phyloP scores from a whole-genome alignment of 164 flowering plant species.

The Echeveria elegans region DNA sequence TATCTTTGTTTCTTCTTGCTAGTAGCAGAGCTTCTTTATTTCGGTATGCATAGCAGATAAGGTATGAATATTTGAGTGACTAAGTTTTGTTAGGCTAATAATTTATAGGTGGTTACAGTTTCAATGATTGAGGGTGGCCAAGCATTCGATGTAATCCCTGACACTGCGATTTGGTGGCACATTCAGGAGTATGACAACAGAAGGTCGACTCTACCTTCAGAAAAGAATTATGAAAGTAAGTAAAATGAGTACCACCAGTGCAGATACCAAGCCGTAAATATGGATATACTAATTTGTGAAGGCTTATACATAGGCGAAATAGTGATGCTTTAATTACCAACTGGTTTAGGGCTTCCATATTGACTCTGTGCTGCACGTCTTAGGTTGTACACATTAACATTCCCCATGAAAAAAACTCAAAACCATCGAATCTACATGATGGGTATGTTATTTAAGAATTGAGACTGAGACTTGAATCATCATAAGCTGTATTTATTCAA shows the following conservation, averaged over 20 bases:
- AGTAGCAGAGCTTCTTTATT: not conserved
- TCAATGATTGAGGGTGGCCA: conserved; percentile 40
- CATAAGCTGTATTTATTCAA: not conserved
- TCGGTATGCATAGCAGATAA: not conserved
- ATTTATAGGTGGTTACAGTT: conserved; percentile 52
- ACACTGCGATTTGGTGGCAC: conserved; percentile 63
- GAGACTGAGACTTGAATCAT: no score
- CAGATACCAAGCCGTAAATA: no score
- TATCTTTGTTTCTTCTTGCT: no score
- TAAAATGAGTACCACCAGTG: no score
- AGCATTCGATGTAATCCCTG: conserved; percentile 54
- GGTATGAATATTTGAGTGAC: not conserved
- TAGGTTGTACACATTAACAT: no score
- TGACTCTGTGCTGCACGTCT: no score
- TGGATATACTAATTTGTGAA: not conserved
- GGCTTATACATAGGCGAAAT: not conserved
- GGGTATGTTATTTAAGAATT: no score
- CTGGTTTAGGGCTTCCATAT: no score
- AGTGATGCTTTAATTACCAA: not conserved
- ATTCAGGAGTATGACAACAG: conserved; percentile 43
- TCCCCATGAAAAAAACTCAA: no score
- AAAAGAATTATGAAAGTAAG: conserved; percentile 67
- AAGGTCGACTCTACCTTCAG: conserved; percentile 33
- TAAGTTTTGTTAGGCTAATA: not conserved
- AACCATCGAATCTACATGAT: no score